Conservation (phyloP, 768 basidiomycete genomes). For the Lactarius sanguifluus region DNA sequence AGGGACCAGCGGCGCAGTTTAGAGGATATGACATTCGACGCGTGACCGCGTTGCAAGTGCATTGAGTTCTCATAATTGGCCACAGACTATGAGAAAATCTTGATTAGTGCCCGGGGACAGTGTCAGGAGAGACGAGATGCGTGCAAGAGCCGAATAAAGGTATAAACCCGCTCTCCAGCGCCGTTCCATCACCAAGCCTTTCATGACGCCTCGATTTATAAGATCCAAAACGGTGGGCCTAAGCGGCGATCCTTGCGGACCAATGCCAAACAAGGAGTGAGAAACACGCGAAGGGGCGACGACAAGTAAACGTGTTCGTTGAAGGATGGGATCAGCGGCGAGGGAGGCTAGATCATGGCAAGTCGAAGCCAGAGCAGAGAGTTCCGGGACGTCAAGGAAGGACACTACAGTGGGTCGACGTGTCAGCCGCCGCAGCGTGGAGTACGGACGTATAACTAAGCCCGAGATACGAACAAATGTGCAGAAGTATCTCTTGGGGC, state of each 20-base stretch:
- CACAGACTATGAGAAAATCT: constrained; percentile 52
- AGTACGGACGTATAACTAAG: constrained; percentile 9
- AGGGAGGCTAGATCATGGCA: constrained; percentile 49
- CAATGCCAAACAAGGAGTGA: constrained; percentile 62
- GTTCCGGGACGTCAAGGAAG: constrained; percentile 72
- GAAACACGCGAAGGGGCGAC: constrained; percentile 66
- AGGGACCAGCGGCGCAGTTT: constrained; percentile 52
- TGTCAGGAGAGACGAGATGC: constrained; percentile 31
- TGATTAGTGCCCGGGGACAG: constrained; percentile 2
- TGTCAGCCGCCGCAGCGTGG: constrained; percentile 12
- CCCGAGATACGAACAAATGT: constrained; percentile 18
- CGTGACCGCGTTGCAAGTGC: constrained; percentile 53
- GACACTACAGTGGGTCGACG: constrained; percentile 56
- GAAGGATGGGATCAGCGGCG: constrained; percentile 62
- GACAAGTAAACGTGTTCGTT: constrained; percentile 57
- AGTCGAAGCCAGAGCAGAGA: constrained; percentile 51
- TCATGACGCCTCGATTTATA: constrained; percentile 67
- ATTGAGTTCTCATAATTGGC: constrained; percentile 62
- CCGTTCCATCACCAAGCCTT: constrained; percentile 63
- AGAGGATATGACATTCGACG: constrained; percentile 50
- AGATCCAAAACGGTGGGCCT: constrained; percentile 67
- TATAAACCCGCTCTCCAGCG: constrained; percentile 67
- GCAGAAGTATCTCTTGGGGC: constrained; percentile 23
- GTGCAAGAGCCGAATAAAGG: constrained; percentile 59
- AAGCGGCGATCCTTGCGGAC: constrained; percentile 53